Evolutionary conservation across 345 rosid species (phyloP), one percentile per base, ranked within the genome.

Genomic region (Linum usitatissimum): DNA sequence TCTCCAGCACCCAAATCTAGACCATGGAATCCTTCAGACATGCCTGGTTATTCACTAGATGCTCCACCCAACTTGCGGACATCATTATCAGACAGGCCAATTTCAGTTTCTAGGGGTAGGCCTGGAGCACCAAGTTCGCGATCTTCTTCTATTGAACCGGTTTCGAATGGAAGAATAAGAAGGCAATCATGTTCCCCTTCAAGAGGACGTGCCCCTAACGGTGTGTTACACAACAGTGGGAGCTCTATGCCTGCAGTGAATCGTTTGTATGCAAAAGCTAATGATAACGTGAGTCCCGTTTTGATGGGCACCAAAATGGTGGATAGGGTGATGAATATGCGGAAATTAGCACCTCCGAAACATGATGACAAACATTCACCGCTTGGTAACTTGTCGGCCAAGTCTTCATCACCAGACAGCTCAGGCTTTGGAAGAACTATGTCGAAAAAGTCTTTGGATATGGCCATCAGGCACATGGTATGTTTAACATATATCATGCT

Each of bases 391-490:
- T 64, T 77, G 65, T 81, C 87, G 69, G 96, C 84, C 53, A 89
- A 90, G 77, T 84, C 92, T 59, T 79, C 97, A 23, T 93, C 97
- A 10, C 96, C 91, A 28, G 99, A 93, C 65, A 84, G 94, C 77
- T 77, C 77, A 9, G 97, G 99, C 60, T 93, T 93, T 60, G 99
- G 97, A 59, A 81, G 99, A 78, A 72, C 90, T 6, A 90, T 93
- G 63, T 93, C 99, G 51, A 93, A 93, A 87, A 93, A 93, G 68
- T 93, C 99, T 12, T 73, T 93, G 77, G 99, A 93, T 70, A 93
- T 93, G 99, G 97, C 99, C 53, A 87, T 93, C 48, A 78, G 99
- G 65, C 99, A 93, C 63, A 93, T 93, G 99, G 99, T 93, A 66
- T 60, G 93, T 66, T 56, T 56, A 23, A 56, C 21, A n/a, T 19